Percentiles rank a stretch among this genome's conserved stretches.
These are phyloP conservation scores for Magnusiomyces sp. DNA, from an alignment of 1,139 yeast species.

Conservation along the genomic window DNA sequence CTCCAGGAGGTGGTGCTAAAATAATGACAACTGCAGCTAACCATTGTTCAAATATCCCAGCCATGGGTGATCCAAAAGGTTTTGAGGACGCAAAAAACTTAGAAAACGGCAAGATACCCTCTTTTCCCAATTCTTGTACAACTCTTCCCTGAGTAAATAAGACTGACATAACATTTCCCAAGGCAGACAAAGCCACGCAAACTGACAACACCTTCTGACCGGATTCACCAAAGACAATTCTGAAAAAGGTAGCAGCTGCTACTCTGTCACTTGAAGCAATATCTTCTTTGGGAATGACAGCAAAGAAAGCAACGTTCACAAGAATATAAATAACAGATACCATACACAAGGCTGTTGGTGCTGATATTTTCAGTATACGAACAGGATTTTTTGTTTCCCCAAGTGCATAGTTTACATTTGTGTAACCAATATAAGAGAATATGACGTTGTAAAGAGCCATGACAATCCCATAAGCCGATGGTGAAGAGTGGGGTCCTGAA, in stretches of 20 bases:
- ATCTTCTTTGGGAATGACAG: conserved; percentile 62
- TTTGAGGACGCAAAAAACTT: conserved; percentile 43
- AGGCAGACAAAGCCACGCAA: conserved; percentile 65
- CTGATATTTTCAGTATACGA: conserved; percentile 58
- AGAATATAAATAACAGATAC: conserved; percentile 58
- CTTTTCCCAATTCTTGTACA: conserved; percentile 65
- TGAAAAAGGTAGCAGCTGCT: conserved; percentile 67
- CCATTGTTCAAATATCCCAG: conserved; percentile 50
- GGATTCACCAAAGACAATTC: conserved; percentile 59
- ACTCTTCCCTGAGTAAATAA: conserved; percentile 73
- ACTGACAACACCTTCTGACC: conserved; percentile 61
- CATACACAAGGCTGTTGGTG: conserved; percentile 56
- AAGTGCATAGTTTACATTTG: conserved; percentile 71
- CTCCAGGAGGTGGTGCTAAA: conserved; percentile 64
- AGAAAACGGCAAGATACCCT: conserved; percentile 64
- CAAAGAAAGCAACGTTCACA: conserved; percentile 63
- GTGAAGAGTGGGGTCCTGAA: conserved; percentile 43
- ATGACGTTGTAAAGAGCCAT: conserved; percentile 72
- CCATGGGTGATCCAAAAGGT: conserved; percentile 49
- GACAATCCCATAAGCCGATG: conserved; percentile 70
- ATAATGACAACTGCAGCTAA: conserved; percentile 46
- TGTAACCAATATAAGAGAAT: conserved; percentile 52
- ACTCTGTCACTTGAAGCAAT: conserved; percentile 56
- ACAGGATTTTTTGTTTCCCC: conserved; percentile 71
- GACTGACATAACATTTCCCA: conserved; percentile 73